Base-by-base conservation (phyloP, 1,139 yeast genomes). In the Eremothecium cymbalariae region DNA sequence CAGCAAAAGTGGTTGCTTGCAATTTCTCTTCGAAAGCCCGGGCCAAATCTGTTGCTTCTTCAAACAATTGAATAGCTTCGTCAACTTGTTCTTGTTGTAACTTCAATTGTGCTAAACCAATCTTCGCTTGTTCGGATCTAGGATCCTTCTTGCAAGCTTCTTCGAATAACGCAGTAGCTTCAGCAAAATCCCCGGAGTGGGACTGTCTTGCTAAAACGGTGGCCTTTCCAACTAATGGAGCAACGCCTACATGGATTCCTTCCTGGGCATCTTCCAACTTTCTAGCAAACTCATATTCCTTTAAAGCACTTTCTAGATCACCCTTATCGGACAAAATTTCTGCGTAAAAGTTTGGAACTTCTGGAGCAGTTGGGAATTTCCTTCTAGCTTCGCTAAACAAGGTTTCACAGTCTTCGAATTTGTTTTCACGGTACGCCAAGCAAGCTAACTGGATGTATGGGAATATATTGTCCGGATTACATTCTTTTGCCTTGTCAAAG, bases 401-500 rank as follows among this genome's bases (percentile, higher is more conserved):
- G 41, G 72, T 71, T 57, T 74, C 75, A 41, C 93, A 78, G 38
- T 68, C 73, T 20, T 62, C 64, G 37, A 68, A 60, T 34, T 75
- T 67, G 35, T 88, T 88, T 56, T 76, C 74, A 67, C 90, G 85
- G 72, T 88, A 88, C 43, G 82, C 76, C 47, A 88, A 74, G 61
- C 95, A 93, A 29, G 96, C 97, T 48, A 84, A 70, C 68, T 90
- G 98, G 52, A 93, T 83, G 62, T 79, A 82, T 33, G 95, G 79
- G 55, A 77, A 83, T 41, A 86, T 78, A 57, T 85, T 90, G 16
- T 71, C 65, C 37, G 82, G 79, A 63, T 85, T 84, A 52, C 74
- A 67, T 45, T 72, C 73, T 54, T 78, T 77, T 33, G 95, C 82
- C 62, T 77, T 79, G 51, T 73, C 73, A 59, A 86, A 93, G 60